Evolutionary conservation across 306 rosid genomes (phyloP), one percentile per base, ranked within the genome.

Genomic region (Lablab purpureus): DNA sequence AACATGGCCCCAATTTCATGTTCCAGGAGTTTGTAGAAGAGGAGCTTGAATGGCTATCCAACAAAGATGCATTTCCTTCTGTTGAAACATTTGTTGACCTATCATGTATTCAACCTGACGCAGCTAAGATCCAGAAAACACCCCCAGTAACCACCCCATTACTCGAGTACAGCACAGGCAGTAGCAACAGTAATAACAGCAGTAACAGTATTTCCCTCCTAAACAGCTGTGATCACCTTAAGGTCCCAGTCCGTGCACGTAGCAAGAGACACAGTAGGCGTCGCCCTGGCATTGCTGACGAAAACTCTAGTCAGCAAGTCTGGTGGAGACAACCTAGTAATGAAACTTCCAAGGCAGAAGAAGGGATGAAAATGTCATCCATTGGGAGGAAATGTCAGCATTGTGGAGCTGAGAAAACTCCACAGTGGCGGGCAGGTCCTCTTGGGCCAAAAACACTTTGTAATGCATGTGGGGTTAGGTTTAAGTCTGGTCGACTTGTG

Each of bases 341-440:
- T 21, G 74, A 71, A 52, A 36, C 4, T 46, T 71, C 40, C 41
- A 79, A 41, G 66, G 71, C 56, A 22, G 83, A 82, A 14, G 21
- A 32, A 25, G 81, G 14, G 40, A 58, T 34, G 18, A 49, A 50
- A 51, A 60, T 43, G 15, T 19, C 84, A 9, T 56, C 72, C 12
- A 73, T 76, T 18, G 90, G 88, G 75, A 75, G 88, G 68, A 85
- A 86, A 82, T 93, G 97, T 58, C 92, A 84, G 62, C 97, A 91
- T 68, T 93, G 95, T 43, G 92, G 95, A 41, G 81, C 91, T 23
- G 89, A 85, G 15, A 75, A 84, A 69, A 91, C 97, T 56, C 95
- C 97, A 4, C 93, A 80, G 67, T 93, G 98, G 98, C 87, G 97
- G 28, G 87, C 87, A 1, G 97, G 98, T 18, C 98, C 98, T 0